Conservation (phyloP, 768 basidiomycete genomes). For the Mycena crocata region DNA sequence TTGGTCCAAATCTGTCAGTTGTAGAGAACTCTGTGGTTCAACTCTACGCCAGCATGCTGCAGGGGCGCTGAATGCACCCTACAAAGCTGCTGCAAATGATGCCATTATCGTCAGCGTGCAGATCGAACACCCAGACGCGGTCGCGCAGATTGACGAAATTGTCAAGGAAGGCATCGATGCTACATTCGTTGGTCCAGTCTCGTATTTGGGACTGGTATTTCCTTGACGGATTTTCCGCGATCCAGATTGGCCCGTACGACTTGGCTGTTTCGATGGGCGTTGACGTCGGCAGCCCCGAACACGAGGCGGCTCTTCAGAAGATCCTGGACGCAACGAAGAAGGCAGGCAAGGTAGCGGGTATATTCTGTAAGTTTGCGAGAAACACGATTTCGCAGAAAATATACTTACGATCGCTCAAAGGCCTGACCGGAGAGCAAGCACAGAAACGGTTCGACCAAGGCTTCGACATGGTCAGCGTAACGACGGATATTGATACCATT, state of each 20-base stretch:
- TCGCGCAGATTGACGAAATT: conserved; percentile 37
- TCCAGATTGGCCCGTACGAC: conserved; percentile 39
- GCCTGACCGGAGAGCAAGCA: conserved; percentile 41
- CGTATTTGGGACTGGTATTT: neutral
- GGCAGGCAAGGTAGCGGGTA: conserved; percentile 39
- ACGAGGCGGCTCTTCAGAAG: conserved; percentile 36
- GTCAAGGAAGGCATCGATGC: conserved; percentile 39
- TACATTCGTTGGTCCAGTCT: conserved; percentile 32
- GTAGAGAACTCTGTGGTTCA: neutral
- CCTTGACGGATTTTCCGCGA: neutral
- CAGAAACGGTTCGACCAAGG: conserved; percentile 39
- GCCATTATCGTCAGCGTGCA: conserved; percentile 36
- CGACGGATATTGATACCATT: conserved; percentile 41
- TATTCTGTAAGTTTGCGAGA: conserved; percentile 34
- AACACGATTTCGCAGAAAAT: neutral
- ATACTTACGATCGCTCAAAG: conserved; percentile 15
- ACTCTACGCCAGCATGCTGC: conserved; percentile 28
- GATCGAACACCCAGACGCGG: conserved; percentile 41
- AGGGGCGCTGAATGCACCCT: conserved; percentile 34
- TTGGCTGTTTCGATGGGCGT: conserved; percentile 40
- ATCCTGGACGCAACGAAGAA: conserved; percentile 36
- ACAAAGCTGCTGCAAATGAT: conserved; percentile 33
- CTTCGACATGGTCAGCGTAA: conserved; percentile 43
- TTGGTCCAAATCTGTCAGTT: neutral
- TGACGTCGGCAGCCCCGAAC: conserved; percentile 34